Conservation (phyloP, 2,329 filamentous ascomycete genomes). For the Fusarium nanum region DNA sequence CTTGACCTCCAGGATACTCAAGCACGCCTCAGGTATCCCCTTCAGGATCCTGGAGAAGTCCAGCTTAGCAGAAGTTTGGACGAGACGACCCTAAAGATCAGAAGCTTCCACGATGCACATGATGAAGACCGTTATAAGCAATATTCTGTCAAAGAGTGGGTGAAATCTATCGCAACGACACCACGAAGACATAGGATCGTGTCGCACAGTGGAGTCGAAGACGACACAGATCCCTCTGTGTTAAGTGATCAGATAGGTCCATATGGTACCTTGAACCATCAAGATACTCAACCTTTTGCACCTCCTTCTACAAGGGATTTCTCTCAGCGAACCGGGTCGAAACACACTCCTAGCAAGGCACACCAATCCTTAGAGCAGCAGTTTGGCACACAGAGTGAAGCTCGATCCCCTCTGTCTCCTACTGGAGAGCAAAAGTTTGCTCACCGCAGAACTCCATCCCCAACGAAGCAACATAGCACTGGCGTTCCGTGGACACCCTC, state of each 20-base stretch:
- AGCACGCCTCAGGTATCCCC: slow-evolving; percentile 16
- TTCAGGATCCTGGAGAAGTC: neutral
- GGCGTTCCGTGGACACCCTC: slow-evolving; percentile 35
- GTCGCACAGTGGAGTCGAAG: neutral
- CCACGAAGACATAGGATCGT: slow-evolving; percentile 19
- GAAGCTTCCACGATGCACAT: slow-evolving; percentile 4
- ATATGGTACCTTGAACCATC: neutral
- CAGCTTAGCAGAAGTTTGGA: slow-evolving; percentile 1
- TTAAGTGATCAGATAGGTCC: neutral
- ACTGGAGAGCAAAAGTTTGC: neutral
- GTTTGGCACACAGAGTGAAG: slow-evolving; percentile 12
- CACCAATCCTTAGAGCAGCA: slow-evolving; percentile 24
- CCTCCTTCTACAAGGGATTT: slow-evolving; percentile 22
- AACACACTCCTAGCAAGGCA: slow-evolving; percentile 6
- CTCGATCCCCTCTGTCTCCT: slow-evolving; percentile 2
- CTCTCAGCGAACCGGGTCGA: slow-evolving; percentile 5
- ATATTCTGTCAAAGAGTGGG: slow-evolving; percentile 11
- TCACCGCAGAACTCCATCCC: slow-evolving; percentile 18
- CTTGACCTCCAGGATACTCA: slow-evolving; percentile 30
- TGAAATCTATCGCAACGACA: slow-evolving; percentile 22
- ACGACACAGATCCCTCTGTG: neutral
- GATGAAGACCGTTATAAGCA: slow-evolving; percentile 9
- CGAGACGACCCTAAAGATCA: slow-evolving; percentile 4
- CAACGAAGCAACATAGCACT: slow-evolving; percentile 9
- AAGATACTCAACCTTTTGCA: slow-evolving; percentile 1